Base-by-base conservation (phyloP, 1,139 yeast species). In the Sugiyamaella japonica region DNA sequence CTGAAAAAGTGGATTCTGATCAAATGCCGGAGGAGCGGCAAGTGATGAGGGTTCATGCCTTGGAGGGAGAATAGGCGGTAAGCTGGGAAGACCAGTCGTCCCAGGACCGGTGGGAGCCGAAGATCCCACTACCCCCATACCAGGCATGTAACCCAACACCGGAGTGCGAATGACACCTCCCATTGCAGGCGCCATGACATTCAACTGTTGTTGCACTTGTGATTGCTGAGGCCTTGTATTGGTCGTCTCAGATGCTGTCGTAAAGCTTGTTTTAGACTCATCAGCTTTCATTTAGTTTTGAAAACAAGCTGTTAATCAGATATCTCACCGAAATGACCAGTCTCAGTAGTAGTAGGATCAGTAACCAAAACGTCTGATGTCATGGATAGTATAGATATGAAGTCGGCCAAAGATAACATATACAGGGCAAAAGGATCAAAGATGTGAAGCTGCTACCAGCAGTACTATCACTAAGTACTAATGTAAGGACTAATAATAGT, bases 221-320 rank as follows among this genome's bases (percentile, higher is more conserved):
- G 8, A 7, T 36, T 10, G 36, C 10, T 44, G 48, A 15, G 13
- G 46, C 34, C 25, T 20, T 7, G 28, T 8, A 31, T 31, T 42
- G 7, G 38, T 31, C 28, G 47, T 42, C 16, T 42, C 47, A 31
- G 47, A 42, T 44, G 48, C 23, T 13, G 46, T 42, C 9, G 46
- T 29, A n/a, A 36, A 44, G 29, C 46, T 31, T 20, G 37, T 16
- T 29, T 25, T 15, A 9, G 48, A 44, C 48, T 44, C 39, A 16
- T 44, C 39, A 32, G 48, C 48, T 31, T 44, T 44, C 48, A 44
- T 44, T 34, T 44, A 44, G 32, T 32, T 20, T 28, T 32, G 31
- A 39, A 20, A n/a, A 34, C 9, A 17, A 34, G 25, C 12, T n/a
- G 32, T 10, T 20, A 20, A 20, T 7, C 48, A 44, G 31, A 10